Evolutionary conservation across 345 rosid genomes (phyloP).

Genomic region (Ceriops decandra): DNA sequence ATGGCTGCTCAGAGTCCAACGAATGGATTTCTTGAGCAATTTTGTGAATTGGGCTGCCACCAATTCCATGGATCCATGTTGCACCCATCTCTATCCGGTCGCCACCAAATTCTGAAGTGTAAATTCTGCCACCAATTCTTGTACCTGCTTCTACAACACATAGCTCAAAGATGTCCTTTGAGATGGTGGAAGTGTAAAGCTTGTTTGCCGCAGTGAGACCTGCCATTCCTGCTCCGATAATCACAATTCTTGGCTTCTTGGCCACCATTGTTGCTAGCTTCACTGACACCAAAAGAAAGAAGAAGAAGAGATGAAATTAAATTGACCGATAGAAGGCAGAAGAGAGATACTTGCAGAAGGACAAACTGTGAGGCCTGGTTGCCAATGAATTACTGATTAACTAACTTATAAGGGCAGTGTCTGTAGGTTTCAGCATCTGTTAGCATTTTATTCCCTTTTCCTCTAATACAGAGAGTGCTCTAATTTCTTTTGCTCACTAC

Average conservation of each 20-base stretch:
- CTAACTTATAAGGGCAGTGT: conserved; percentile 37
- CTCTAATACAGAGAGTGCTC: conserved; percentile 48
- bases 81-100: conserved; percentile 98
- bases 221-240: conserved; percentile 98
- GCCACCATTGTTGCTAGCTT: conserved; percentile 45
- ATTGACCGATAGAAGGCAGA: background rate
- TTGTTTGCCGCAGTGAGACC: conserved; percentile 92
- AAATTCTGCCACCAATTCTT: conserved; percentile 90
- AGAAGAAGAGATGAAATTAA: no score
- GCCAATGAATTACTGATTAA: conserved; percentile 25
- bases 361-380: conserved; percentile 16
- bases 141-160: conserved; percentile 84
- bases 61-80: conserved; percentile 98
- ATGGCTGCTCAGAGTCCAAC: conserved; percentile 71
- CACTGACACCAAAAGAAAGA: background rate
- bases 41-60: conserved; percentile 75
- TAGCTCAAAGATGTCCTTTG: conserved; percentile 59
- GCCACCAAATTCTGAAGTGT: conserved; percentile 79
- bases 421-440: conserved; percentile 4
- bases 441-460: conserved; percentile 7
- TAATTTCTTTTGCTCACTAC: conserved; percentile 39
- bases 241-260: conserved; percentile 85
- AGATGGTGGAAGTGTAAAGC: conserved; percentile 49
- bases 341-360: conserved; percentile 5
- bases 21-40: conserved; percentile 67